Base-by-base conservation (phyloP, 495 filamentous ascomycete genomes). In the Choiromyces venosus region DNA sequence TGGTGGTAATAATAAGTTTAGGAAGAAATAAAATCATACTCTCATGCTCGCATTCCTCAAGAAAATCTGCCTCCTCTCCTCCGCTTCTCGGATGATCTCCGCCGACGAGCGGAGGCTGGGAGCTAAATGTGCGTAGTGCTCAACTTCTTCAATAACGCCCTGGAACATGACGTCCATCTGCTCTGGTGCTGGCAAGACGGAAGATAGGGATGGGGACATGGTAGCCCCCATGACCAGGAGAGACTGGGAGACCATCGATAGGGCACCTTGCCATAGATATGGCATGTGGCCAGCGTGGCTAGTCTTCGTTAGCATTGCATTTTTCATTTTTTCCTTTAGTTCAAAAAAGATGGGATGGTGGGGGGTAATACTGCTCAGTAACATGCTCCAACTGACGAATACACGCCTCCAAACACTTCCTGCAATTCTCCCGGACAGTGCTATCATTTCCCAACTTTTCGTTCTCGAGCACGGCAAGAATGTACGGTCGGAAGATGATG, bases 241-340 rank as follows among this genome's bases (percentile, higher is more conserved):
- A 2, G 90, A 90, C 83, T 94, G 92, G 10, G 90, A 92, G 36
- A 93, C 90, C 79, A 94, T 91, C 67, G 89, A 92, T 64, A 94
- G 85, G 2, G 91, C 92, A 42, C 92, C 91, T 83, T 93, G 91
- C 91, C 91, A 93, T 21, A 93, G 86, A 83, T 93, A 93, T n/a
- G 91, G 91, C 82, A 94, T 89, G 77, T 93, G 92, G 71, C 92
- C 91, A 77, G 91, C 91, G 78, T 92, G 91, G 84, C 87, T 89
- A 81, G 74, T 69, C 35, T n/a, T 37, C 39, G 71, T 78, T 65
- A 78, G 67, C 65, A 16, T 66, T 72, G 38, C 10, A 72, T 52
- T 65, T 35, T 64, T 33, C 37, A 21, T 69, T 4, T 37, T 38
- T 33, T 18, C 39, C 37, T 68, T 37, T 35, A 76, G 29, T 36